Evolutionary conservation across 441 rosid species (phyloP), one percentile per base, ranked within the genome.

Genomic region (Populus hybrid): DNA sequence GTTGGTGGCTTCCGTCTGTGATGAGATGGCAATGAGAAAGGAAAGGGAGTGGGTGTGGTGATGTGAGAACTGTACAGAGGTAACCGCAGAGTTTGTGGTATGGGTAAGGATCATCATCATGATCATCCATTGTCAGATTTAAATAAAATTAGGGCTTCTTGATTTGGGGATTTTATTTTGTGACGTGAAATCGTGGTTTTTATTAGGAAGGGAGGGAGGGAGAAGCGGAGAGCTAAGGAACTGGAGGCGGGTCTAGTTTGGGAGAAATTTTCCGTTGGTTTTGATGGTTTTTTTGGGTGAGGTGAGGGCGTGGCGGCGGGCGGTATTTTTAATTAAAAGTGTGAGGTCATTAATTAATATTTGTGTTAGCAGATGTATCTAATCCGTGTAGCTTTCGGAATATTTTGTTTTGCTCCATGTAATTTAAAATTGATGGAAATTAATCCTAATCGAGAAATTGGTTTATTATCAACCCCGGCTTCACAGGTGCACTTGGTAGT

Each of bases 41-140:
- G 65, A 84, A 59, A 5, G 87, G 45, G 14, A 81, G 72, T 45
- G 79, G 77, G 5, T 89, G 61, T 36, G 83, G 68, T 76, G 81
- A 83, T 31, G 85, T 42, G 38, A 94, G 86, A 74, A 92, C 93
- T 0, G 86, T 77, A 76, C 88, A 85, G 80, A 93, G 89, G 78
- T 82, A 95, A 65, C 99, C 98, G 83, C 94, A 90, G 69, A 91
- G 97, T 78, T 88, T 90, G 87, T 90, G 88, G 78, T 79, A 79
- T 2, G 87, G 71, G 42, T 74, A 76, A 11, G 72, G 78, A 36
- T 79, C 80, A 45, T 23, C 16, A 63, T n/a, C 42, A 2, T 33
- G 23, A 2, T 9, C 56, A 14, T 3, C 59, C 14, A 40, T 42
- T 14, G 61, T 65, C 6, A 5, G 3, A 14, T 74, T 24, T 40